phyloP scores from a whole-genome alignment of 176 grass and related monocot species.

The Cenchrus fungigraminus region DNA sequence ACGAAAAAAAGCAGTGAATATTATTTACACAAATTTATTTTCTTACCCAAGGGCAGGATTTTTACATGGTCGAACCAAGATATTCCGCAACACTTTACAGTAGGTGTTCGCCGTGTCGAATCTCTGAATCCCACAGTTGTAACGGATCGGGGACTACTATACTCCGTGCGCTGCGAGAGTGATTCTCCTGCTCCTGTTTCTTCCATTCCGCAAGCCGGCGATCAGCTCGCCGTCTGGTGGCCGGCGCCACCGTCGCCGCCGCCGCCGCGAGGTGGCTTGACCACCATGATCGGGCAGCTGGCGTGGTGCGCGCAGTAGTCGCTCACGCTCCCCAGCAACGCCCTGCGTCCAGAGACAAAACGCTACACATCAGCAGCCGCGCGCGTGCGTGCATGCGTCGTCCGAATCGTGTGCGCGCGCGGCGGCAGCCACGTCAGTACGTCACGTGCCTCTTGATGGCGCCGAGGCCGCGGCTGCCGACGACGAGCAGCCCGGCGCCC shows the following conservation, averaged over 20 bases:
- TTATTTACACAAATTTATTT: no score
- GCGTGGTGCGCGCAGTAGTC: slow-evolving; percentile 54
- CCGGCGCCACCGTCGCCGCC: not conserved
- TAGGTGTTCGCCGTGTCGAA: no score
- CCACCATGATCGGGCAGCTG: slow-evolving; percentile 47
- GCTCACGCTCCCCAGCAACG: slow-evolving; percentile 57
- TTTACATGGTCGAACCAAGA: no score
- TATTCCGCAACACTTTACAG: no score
- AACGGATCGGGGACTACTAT: no score
- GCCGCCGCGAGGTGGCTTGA: slow-evolving; percentile 32
- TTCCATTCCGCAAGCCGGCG: not conserved
- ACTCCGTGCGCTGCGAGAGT: no score
- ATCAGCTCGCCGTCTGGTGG: not conserved
- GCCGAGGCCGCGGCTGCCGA: slow-evolving; percentile 59
- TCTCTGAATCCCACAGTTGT: no score
- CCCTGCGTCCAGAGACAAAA: not conserved
- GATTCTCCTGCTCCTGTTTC: no score
- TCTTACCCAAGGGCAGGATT: no score
- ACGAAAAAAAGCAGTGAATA: no score
- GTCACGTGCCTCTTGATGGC: slow-evolving; percentile 41
- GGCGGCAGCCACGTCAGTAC: not conserved
- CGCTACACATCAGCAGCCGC: not conserved
- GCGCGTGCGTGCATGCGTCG: not conserved
- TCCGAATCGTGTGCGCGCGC: not conserved
- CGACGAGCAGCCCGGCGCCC: slow-evolving; percentile 50